Evolutionary conservation across 345 rosid genomes (phyloP).

Genomic region (Bruguiera gymnorhiza): DNA sequence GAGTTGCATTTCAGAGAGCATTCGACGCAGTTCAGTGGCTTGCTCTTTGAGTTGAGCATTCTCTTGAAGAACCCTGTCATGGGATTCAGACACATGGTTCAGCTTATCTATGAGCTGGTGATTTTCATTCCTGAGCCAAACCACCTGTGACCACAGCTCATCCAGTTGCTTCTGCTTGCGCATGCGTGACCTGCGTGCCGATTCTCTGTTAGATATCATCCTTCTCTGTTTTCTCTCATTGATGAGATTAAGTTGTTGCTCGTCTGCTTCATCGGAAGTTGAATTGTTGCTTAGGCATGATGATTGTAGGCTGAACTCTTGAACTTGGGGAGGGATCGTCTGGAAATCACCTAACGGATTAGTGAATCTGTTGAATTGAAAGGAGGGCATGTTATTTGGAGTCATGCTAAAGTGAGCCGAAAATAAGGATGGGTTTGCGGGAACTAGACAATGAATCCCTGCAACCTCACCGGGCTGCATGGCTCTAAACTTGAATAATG

Average conservation of each 20-base stretch:
- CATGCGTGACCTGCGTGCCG: conserved; percentile 92
- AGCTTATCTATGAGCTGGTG: conserved; percentile 73
- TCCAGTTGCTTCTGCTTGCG: conserved; percentile 95
- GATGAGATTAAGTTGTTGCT: conserved; percentile 53
- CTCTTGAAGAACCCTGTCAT: conserved; percentile 52
- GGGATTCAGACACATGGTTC: conserved; percentile 58
- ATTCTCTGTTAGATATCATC: conserved; percentile 93
- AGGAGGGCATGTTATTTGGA: conserved; percentile 29
- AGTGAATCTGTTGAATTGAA: conserved; percentile 29
- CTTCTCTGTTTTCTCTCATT: conserved; percentile 86
- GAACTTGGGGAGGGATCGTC: conserved; percentile 30
- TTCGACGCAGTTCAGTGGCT: conserved; percentile 55
- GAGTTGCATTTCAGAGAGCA: conserved; percentile 59
- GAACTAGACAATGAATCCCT: conserved; percentile 41
- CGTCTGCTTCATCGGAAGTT: conserved; percentile 80
- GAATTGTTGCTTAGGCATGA: conserved; percentile 62
- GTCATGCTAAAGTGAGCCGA: conserved; percentile 39
- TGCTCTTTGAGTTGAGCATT: conserved; percentile 77
- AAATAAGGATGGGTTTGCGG: conserved; percentile 40
- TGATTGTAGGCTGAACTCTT: conserved; percentile 38
- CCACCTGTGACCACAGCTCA: conserved; percentile 85
- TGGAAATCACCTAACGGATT: conserved; percentile 36
- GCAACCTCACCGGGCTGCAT: conserved; percentile 62
- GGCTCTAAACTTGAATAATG: conserved; percentile 17
- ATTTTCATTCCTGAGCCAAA: conserved; percentile 83